phyloP scores from a whole-genome alignment of 192 early-diverging fungal genomes.

The Coemansia sp. region DNA sequence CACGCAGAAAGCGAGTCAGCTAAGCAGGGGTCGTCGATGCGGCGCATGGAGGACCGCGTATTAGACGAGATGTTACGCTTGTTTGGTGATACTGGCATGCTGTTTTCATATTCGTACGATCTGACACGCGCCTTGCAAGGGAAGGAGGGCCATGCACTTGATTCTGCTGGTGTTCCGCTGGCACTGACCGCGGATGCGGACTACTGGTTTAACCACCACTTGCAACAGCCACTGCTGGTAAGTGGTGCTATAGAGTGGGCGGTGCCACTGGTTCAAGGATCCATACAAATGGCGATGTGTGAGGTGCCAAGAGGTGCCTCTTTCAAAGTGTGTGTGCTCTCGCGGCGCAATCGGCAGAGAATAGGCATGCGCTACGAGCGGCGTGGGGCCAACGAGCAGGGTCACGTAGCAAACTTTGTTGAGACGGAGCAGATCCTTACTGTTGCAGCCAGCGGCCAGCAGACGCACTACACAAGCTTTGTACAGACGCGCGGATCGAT shows the following conservation, averaged over 20 bases:
- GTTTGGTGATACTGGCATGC: conserved; percentile 37
- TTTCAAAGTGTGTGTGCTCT: conserved; percentile 67
- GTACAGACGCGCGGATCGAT: conserved; percentile 92
- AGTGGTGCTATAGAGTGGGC: conserved; percentile 21
- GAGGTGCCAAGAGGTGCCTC: conserved; percentile 54
- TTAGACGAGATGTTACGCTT: conserved; percentile 38
- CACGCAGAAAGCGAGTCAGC: neutral
- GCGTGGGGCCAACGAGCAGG: conserved; percentile 82
- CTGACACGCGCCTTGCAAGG: conserved; percentile 40
- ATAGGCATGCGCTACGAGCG: conserved; percentile 82
- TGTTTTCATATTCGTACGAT: conserved; percentile 44
- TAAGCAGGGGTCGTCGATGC: conserved; percentile 5
- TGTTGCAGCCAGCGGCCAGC: conserved; percentile 43
- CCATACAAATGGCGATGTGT: conserved; percentile 63
- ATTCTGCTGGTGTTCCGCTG: neutral
- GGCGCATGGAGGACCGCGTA: conserved; percentile 45
- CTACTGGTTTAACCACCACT: conserved; percentile 46
- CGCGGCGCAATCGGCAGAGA: conserved; percentile 57
- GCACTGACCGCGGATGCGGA: conserved; percentile 15
- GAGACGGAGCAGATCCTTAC: conserved; percentile 91
- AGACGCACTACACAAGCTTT: conserved; percentile 65
- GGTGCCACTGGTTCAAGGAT: conserved; percentile 65
- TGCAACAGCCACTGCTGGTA: conserved; percentile 25
- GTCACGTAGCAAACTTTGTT: conserved; percentile 92
- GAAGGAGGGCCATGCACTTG: conserved; percentile 6